These are phyloP conservation scores for Fusarium vanettenii DNA, from an alignment of 2,329 filamentous ascomycete genomes.

Conservation along the genomic window DNA sequence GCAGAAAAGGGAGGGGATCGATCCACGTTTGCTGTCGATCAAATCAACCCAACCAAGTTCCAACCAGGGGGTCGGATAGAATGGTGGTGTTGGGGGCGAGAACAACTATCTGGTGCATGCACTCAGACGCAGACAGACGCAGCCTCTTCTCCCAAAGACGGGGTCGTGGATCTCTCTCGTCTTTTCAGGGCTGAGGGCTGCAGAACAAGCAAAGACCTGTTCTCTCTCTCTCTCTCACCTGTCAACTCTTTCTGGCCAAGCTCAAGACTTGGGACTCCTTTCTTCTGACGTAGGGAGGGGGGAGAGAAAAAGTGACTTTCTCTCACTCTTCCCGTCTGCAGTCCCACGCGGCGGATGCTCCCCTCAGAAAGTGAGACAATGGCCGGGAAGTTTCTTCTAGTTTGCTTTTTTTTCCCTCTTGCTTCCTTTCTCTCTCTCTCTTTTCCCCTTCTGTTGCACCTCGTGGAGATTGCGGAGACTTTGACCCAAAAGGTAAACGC, in stretches of 20 bases:
- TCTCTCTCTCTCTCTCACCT: constrained; percentile 15
- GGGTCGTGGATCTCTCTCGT: constrained; percentile 19
- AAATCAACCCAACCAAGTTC: constrained; percentile 18
- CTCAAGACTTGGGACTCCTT: constrained; percentile 6
- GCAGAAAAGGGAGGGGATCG: constrained; percentile 19
- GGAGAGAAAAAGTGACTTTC: not conserved
- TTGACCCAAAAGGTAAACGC: constrained; percentile 27
- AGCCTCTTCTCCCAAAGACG: constrained; percentile 21
- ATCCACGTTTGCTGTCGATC: constrained; percentile 26
- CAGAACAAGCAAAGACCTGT: constrained; percentile 25
- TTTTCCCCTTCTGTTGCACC: constrained; percentile 17
- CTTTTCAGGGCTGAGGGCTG: constrained; percentile 10
- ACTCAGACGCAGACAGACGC: constrained; percentile 21
- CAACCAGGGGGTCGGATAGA: constrained; percentile 12
- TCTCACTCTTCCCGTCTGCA: not conserved
- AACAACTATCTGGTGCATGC: constrained; percentile 14
- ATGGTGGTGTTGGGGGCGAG: constrained; percentile 4
- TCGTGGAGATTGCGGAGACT: constrained; percentile 42
- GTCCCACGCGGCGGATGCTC: constrained; percentile 37
- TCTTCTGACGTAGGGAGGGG: not conserved
- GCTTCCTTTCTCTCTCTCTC: not conserved
- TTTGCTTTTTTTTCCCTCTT: constrained; percentile 34
- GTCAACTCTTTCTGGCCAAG: constrained; percentile 16
- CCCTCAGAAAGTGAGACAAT: constrained; percentile 37
- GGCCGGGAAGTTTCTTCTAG: constrained; percentile 33